These are phyloP conservation scores for Euphorbia corollata DNA, from an alignment of 441 rosid genomes.

Conservation along the genomic window DNA sequence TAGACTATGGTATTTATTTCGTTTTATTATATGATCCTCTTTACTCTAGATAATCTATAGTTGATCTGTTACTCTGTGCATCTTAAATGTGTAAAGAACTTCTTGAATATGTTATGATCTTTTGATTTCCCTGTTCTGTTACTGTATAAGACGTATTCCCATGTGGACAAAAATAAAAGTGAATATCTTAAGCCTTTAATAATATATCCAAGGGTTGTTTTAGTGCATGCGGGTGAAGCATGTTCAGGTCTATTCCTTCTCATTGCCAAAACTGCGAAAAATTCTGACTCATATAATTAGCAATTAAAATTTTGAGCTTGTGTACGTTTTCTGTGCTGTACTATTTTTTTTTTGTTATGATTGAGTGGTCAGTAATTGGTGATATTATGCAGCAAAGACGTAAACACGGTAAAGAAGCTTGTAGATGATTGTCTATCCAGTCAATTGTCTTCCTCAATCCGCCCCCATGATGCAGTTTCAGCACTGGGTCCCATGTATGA, in stretches of 20 bases:
- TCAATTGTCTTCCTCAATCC: slow-evolving; percentile 75
- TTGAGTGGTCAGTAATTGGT: slow-evolving; percentile 21
- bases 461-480: slow-evolving; percentile 98
- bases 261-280: background rate
- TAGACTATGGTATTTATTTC: too few relatives aligned
- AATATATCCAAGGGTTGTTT: background rate
- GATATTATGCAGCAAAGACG: slow-evolving; percentile 81
- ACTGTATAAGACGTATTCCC: background rate
- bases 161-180: background rate
- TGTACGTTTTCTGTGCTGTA: background rate
- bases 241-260: background rate
- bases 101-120: background rate
- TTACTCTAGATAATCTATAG: too few relatives aligned
- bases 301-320: background rate
- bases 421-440: slow-evolving; percentile 86
- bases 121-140: background rate
- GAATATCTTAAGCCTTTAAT: background rate
- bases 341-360: slow-evolving; percentile 4
- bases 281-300: background rate
- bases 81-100: too few relatives aligned
- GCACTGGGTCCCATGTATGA: slow-evolving; percentile 99
- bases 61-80: too few relatives aligned
- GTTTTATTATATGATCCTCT: too few relatives aligned
- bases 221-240: background rate
- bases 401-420: slow-evolving; percentile 82